Percentiles rank a stretch among this genome's conserved stretches.
phyloP scores from a whole-genome alignment of 2,329 filamentous ascomycete species.

The Alternaria burnsii region DNA sequence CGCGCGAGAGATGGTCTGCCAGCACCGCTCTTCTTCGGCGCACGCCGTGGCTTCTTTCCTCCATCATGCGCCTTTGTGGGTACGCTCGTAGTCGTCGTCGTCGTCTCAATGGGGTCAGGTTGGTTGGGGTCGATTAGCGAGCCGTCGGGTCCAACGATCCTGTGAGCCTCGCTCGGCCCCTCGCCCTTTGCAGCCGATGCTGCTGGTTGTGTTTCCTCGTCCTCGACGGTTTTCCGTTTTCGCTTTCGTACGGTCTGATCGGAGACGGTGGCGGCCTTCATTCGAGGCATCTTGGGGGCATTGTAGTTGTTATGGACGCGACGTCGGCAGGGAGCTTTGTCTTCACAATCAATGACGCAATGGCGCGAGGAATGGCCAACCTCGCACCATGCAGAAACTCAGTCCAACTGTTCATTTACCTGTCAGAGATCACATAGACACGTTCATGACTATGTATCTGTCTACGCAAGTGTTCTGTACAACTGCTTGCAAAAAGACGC shows the following conservation, averaged over 20 bases:
- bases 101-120: slow-evolving; percentile 15
- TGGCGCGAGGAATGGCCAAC: slow-evolving; percentile 7
- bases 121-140: slow-evolving; percentile 3
- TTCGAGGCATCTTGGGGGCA: slow-evolving; percentile 28
- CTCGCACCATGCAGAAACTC: not conserved
- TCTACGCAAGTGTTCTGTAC: not conserved
- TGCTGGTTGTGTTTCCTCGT: slow-evolving; percentile 23
- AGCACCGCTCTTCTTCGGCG: slow-evolving; percentile 49
- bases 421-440: not conserved
- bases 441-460: not conserved
- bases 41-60: slow-evolving; percentile 60
- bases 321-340: slow-evolving; percentile 3
- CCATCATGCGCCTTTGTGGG: slow-evolving; percentile 67
- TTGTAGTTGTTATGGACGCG: slow-evolving; percentile 16
- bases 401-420: not conserved
- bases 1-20: slow-evolving; percentile 52
- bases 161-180: slow-evolving; percentile 11
- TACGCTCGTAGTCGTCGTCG: slow-evolving; percentile 55
- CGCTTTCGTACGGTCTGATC: slow-evolving; percentile 56
- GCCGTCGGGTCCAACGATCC: slow-evolving; percentile 6
- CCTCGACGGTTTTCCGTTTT: slow-evolving; percentile 47
- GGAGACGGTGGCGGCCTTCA: slow-evolving; percentile 57
- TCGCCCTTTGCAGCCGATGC: slow-evolving; percentile 20
- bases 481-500: not conserved
- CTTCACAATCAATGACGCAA: slow-evolving; percentile 39